These are phyloP conservation scores for Sporothrix variecibatus DNA, from an alignment of 2,329 filamentous ascomycete species.

Conservation along the genomic window DNA sequence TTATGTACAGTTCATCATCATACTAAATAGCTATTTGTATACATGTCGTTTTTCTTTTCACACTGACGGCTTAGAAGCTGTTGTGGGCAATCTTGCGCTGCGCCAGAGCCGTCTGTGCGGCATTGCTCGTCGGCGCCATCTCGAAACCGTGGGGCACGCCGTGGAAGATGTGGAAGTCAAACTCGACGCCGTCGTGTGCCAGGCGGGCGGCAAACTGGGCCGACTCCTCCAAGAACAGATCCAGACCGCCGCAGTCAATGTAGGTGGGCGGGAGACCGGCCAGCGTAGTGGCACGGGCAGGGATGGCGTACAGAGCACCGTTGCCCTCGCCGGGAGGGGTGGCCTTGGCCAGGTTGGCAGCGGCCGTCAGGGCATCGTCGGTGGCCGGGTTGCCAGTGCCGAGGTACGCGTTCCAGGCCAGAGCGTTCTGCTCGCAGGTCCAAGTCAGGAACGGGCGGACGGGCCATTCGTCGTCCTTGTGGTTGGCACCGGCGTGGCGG, in stretches of 20 bases:
- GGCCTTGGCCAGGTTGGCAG: constrained; percentile 24
- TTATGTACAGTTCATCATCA: constrained; percentile 8
- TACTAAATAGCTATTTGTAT: background rate
- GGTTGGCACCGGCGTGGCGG: constrained; percentile 28
- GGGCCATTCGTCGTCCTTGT: constrained; percentile 28
- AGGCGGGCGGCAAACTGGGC: constrained; percentile 39
- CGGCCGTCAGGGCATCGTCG: constrained; percentile 11
- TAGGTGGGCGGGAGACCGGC: constrained; percentile 41
- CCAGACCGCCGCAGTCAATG: constrained; percentile 43
- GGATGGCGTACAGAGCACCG: constrained; percentile 33
- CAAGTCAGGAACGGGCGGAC: constrained; percentile 31
- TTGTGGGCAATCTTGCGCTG: constrained; percentile 30
- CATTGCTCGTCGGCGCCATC: constrained; percentile 20
- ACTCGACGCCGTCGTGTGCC: constrained; percentile 37
- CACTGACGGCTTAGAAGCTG: constrained; percentile 18
- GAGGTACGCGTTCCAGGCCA: constrained; percentile 36
- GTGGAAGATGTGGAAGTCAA: constrained; percentile 46
- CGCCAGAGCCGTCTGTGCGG: constrained; percentile 32
- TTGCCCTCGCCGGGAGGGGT: background rate
- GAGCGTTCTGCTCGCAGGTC: constrained; percentile 31
- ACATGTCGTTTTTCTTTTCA: background rate
- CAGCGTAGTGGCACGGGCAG: constrained; percentile 33
- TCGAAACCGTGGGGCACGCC: constrained; percentile 46
- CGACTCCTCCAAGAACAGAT: constrained; percentile 44
- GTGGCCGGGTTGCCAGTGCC: constrained; percentile 24